Base-by-base conservation (phyloP, 805 yeast species). In the Zygosaccharomyces gambellarensis region DNA sequence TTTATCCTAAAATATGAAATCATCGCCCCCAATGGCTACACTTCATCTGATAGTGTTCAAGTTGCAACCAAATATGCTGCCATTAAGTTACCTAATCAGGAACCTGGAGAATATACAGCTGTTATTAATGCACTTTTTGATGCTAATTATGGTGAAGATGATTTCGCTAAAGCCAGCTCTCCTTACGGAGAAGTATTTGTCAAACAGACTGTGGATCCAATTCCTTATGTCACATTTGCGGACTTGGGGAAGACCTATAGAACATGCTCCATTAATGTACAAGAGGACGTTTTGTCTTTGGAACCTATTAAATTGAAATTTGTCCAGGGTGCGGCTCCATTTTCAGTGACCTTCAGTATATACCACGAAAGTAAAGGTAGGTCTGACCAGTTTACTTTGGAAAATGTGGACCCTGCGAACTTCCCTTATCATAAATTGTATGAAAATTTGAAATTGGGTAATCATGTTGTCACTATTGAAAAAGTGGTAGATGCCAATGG, bases 1-100 rank as follows among this genome's bases (percentile, higher is more conserved):
- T 88, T 88, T 55, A 67, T 77, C n/a, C 69, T 90, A 23, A 81
- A 79, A 36, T 88, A 89, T 63, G 77, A 79, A n/a, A 67, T 85
- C 12, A 69, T 69, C 25, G 68, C 74, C 36, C 90, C 94, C 5
- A 72, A 69, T 58, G 88, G 88, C 0, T 65, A 62, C 46, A 63
- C 54, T 51, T 54, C 58, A 22, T 62, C 54, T 55, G 72, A 71
- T 45, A 59, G 64, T 6, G 58, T 78, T 23, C 81, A 80, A 45
- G 78, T 81, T 5, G 75, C 81, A 1, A 77, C 81, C 21, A 76
- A 73, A 58, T 72, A 70, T 58, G 80, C 80, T 1, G 72, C 77
- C 4, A 60, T 80, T 19, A 73, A 71, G 51, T 57, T 80, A 50
- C 70, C 70, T 11, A 70, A 77, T 23, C 68, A 62, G n/a, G 61